Conservation (phyloP, 1,284 basidiomycete genomes). For the Boletus austroedulis region DNA sequence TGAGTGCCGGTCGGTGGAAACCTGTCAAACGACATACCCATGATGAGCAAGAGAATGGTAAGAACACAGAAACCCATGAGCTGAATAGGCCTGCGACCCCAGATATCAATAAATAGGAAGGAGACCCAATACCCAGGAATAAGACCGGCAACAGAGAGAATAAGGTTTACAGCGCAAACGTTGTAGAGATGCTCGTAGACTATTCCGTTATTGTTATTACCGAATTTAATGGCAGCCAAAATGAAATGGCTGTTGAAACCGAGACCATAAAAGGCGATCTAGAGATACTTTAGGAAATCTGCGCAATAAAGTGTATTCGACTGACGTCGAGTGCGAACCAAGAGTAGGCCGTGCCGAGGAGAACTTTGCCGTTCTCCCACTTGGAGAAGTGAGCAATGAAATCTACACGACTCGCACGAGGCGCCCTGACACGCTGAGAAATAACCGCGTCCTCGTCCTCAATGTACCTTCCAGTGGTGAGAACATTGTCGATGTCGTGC, state of each 20-base stretch:
- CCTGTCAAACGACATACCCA: no score
- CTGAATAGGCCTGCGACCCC: slow-evolving; percentile 55
- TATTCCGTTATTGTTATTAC: slow-evolving; percentile 2
- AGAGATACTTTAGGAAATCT: slow-evolving; percentile 20
- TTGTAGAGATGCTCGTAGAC: slow-evolving; percentile 35
- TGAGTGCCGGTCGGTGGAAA: no score
- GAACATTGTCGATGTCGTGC: slow-evolving; percentile 51
- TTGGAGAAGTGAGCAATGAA: slow-evolving; percentile 47
- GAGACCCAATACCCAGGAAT: slow-evolving; percentile 52
- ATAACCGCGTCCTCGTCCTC: no score
- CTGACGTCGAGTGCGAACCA: slow-evolving; percentile 72
- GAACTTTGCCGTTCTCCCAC: slow-evolving; percentile 45
- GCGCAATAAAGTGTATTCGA: background rate
- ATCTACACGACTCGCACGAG: slow-evolving; percentile 47
- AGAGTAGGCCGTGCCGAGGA: slow-evolving; percentile 48
- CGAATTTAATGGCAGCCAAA: slow-evolving; percentile 35
- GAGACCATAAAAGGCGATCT: slow-evolving; percentile 62
- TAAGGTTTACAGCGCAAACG: slow-evolving; percentile 40
- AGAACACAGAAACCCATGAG: slow-evolving; percentile 59
- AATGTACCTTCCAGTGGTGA: no score
- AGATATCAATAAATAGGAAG: slow-evolving; percentile 49
- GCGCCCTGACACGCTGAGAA: slow-evolving; percentile 45
- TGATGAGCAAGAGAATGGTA: slow-evolving; percentile 49
- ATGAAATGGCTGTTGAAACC: slow-evolving; percentile 56
- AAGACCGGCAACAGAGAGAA: slow-evolving; percentile 49